Percentiles rank a stretch among this genome's conserved stretches.
phyloP scores from a whole-genome alignment of 495 filamentous ascomycete genomes.

The Pyrenopolyporus hunteri region DNA sequence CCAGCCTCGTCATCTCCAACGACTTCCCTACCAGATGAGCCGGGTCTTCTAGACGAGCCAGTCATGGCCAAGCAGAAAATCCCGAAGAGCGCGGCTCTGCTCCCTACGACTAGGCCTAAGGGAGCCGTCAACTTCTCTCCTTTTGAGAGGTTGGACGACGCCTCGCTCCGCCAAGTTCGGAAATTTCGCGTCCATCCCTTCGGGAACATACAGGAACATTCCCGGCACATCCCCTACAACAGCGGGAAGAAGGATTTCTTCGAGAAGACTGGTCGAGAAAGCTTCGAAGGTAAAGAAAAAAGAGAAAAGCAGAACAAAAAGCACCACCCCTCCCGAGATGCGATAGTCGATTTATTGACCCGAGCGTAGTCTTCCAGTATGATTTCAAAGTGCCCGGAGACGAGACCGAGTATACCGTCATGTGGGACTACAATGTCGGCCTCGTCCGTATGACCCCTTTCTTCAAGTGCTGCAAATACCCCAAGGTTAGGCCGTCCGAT shows the following conservation, averaged over 20 bases:
- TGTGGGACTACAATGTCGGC: conserved; percentile 98
- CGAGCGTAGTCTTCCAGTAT: conserved; percentile 81
- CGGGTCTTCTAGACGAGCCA: conserved; percentile 34
- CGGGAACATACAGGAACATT: conserved; percentile 70
- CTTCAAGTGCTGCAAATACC: conserved; percentile 86
- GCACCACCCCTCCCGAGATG: conserved; percentile 12
- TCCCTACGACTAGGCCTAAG: conserved; percentile 61
- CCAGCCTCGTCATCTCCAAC: conserved; percentile 42
- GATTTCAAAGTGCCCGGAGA: conserved; percentile 77
- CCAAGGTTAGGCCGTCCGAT: conserved; percentile 66
- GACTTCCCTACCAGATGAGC: conserved; percentile 37
- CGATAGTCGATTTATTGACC: conserved; percentile 19
- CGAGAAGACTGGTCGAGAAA: conserved; percentile 81
- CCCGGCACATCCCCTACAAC: conserved; percentile 86
- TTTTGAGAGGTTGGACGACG: conserved; percentile 64
- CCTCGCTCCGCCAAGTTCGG: conserved; percentile 59
- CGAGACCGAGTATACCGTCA: conserved; percentile 71
- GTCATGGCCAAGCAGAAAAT: conserved; percentile 51
- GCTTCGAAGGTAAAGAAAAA: conserved; percentile 76
- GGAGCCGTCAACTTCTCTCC: conserved; percentile 72
- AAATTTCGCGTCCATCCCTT: conserved; percentile 70
- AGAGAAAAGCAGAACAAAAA: conserved; percentile 1
- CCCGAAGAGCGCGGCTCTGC: conserved; percentile 65
- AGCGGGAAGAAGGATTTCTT: conserved; percentile 90
- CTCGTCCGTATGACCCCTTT: conserved; percentile 93